Evolutionary conservation across 352 stramenopile genomes (phyloP), one percentile per base, ranked within the genome.

Genomic region (Saprolegnia diclina): DNA sequence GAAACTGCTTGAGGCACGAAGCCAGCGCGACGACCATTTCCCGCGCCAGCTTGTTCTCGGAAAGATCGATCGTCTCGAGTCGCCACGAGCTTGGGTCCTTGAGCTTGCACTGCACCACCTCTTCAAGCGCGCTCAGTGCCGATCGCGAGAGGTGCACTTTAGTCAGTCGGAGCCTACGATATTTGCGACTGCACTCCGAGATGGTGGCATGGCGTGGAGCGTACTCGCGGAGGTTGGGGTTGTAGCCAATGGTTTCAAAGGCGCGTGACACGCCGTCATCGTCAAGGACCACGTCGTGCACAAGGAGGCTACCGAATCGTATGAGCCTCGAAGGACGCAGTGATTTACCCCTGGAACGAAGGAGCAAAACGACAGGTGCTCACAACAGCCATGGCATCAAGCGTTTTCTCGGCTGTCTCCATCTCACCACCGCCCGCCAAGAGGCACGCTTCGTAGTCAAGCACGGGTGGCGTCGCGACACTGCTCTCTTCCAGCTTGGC

Each of bases 111-210:
- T 46, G 53, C 42, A 86, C 77, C 0, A 86, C 74, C 42, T 87
- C 68, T 48, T 89, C 79, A 7, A 92, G 68, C 14, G 77, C 77
- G 3, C 73, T 72, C 5, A 92, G 66, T 5, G 78, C 74, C 46
- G 64, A 66, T 0, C 72, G 71, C 0, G 77, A 81, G 19, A 89
- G 66, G 13, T 73, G 56, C 0, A 88, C 75, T 42, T 89, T 87
- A 0, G 76, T 85, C 18, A 66, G 44, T 4, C 40, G 57, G 3
- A 66, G 19, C 16, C 57, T 66, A 32, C 35, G 19, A 21, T 88
- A n/a, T n/a, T n/a, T n/a, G n/a, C n/a, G n/a, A n/a, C n/a, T n/a
- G n/a, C n/a, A n/a, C n/a, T n/a, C n/a, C n/a, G n/a, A n/a, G n/a
- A n/a, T n/a, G n/a, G n/a, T n/a, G n/a, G n/a, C n/a, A 52, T 18